Conservation (phyloP, 129 eudicot species). For the Kitagawia praeruptora region DNA sequence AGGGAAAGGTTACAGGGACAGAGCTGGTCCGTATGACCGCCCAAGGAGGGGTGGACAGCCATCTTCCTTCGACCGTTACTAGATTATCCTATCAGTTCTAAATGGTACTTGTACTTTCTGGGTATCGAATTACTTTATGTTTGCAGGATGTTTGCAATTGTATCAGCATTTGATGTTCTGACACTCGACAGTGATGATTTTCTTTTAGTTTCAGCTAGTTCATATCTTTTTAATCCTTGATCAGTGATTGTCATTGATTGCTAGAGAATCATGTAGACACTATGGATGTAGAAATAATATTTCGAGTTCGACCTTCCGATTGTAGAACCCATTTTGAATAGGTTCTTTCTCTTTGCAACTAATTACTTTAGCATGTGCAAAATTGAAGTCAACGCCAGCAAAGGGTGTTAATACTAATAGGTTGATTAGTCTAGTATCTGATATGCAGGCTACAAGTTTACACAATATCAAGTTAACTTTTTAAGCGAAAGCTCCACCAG, state of each 20-base stretch:
- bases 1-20: slow-evolving; percentile 71
- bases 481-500: background rate
- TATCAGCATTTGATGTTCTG: background rate
- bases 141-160: slow-evolving; percentile 2
- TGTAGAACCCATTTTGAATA: background rate
- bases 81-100: slow-evolving; percentile 12
- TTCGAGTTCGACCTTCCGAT: background rate
- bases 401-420: background rate
- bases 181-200: background rate
- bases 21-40: slow-evolving; percentile 88
- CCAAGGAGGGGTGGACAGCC: slow-evolving; percentile 74
- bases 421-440: background rate
- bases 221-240: background rate
- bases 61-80: slow-evolving; percentile 58
- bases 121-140: background rate
- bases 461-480: background rate
- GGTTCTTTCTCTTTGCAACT: background rate
- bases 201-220: background rate
- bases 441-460: background rate
- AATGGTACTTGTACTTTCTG: slow-evolving; percentile 8
- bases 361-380: background rate
- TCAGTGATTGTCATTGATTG: background rate
- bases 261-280: background rate
- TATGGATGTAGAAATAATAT: background rate
- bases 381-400: background rate